Evolutionary conservation across 106 monocot species (phyloP), one percentile per base, ranked within the genome.

Genomic region (Dendrobium chrysotoxum): DNA sequence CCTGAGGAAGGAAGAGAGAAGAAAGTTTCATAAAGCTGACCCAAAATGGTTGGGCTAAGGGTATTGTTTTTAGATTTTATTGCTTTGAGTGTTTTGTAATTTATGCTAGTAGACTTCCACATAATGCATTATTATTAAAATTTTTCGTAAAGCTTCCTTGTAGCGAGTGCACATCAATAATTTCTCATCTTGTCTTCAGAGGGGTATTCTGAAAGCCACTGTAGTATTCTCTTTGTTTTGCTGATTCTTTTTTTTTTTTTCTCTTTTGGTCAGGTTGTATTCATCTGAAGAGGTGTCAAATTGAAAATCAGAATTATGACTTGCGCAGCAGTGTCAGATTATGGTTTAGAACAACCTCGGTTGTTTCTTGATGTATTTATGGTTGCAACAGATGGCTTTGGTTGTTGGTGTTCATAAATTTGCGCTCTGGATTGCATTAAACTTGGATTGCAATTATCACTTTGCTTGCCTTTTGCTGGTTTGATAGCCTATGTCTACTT

Each of bases 401-500:
- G 38, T 5, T 40, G 72, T 40, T 72, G 31, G 72, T 39, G 72
- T 40, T 38, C 39, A 38, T 40, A 40, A 72, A 72, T 18, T 72
- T 72, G 13, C 16, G 31, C 39, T 72, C 18, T 72, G 5, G 28
- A 72, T 3, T 5, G 15, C 15, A 10, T 38, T 20, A 72, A 72
- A 40, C 35, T 20, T 72, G 72, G 18, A 40, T 38, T 72, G 31
- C 39, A 72, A 39, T 38, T 39, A 3, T 74, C 13, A 67, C 40
- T n/a, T 7, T 17, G 42, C 21, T 74, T 42, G 39, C 5, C 8
- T 50, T 15, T 16, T 15, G 3, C 31, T 71, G 38, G 40, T 74
- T 74, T 74, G 41, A n/a, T 11, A 70, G 7, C 38, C 77, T 53
- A 75, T 88, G 54, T 77, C 80, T 77, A 31, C 42, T 81, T 81